Percentiles rank a stretch among this genome's conserved stretches.
Conservation (phyloP, 73 alveolate genomes). For the Stentor coeruleus region DNA sequence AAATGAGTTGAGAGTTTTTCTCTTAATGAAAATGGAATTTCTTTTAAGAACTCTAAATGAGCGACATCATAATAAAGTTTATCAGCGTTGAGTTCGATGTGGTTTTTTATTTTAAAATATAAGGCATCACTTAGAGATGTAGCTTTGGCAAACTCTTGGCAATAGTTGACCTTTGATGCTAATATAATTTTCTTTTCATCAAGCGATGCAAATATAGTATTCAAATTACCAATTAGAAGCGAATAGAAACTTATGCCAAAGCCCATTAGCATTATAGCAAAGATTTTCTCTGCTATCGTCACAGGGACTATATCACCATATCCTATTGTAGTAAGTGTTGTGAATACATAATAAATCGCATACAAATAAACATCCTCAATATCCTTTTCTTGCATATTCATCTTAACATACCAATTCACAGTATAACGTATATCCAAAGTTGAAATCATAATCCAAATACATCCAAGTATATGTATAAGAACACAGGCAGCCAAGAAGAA, state of each 20-base stretch:
- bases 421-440: not conserved
- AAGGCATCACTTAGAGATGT: conserved; percentile 42
- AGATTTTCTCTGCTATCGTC: conserved; percentile 40
- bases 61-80: conserved; percentile 23
- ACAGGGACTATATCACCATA: conserved; percentile 70
- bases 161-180: conserved; percentile 29
- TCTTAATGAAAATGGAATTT: conserved; percentile 42
- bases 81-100: conserved; percentile 32
- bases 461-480: not conserved
- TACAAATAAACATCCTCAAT: conserved; percentile 32
- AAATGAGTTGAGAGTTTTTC: conserved; percentile 43
- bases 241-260: conserved; percentile 57
- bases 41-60: conserved; percentile 38
- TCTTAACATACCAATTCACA: not conserved
- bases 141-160: conserved; percentile 35
- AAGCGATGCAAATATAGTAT: conserved; percentile 23
- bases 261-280: conserved; percentile 32
- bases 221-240: conserved; percentile 34
- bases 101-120: conserved; percentile 23
- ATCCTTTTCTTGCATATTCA: not conserved
- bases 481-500: not conserved
- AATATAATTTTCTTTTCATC: not conserved
- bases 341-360: conserved; percentile 55
- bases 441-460: not conserved
- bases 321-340: conserved; percentile 60